phyloP scores from a whole-genome alignment of 495 filamentous ascomycete genomes.

The Penicillium cataractarum region DNA sequence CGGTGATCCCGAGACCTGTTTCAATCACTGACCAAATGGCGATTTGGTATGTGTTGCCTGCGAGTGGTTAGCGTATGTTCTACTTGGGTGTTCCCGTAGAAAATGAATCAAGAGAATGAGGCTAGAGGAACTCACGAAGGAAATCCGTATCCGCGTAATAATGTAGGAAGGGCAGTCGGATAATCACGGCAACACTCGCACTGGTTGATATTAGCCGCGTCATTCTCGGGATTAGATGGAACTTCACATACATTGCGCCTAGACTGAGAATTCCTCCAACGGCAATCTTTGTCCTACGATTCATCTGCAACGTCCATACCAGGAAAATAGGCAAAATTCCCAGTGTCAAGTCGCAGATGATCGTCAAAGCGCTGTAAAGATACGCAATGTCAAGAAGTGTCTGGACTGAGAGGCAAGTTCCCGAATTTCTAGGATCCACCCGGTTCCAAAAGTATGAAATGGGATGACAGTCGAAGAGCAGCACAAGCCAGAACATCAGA shows the following conservation, averaged over 20 bases:
- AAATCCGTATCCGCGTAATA: conserved; percentile 29
- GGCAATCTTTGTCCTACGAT: conserved; percentile 28
- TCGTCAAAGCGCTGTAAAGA: conserved; percentile 34
- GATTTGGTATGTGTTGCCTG: conserved; percentile 33
- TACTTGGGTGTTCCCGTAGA: background rate
- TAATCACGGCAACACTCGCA: conserved; percentile 32
- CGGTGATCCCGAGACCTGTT: conserved; percentile 39
- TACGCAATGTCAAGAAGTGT: conserved; percentile 27
- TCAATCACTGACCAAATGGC: conserved; percentile 40
- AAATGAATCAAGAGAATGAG: background rate
- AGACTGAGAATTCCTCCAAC: conserved; percentile 33
- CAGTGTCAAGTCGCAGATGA: conserved; percentile 36
- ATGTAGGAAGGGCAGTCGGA: conserved; percentile 33
- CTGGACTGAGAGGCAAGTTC: conserved; percentile 22
- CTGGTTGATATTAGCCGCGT: conserved; percentile 10
- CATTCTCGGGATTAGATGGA: background rate
- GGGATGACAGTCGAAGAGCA: conserved; percentile 34
- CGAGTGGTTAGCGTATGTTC: background rate
- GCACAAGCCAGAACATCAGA: conserved; percentile 33
- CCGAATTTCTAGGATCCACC: conserved; percentile 7
- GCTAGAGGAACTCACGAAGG: conserved; percentile 27
- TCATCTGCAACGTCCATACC: conserved; percentile 35
- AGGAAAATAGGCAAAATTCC: conserved; percentile 32
- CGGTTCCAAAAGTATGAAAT: conserved; percentile 37
- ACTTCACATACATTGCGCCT: conserved; percentile 24